phyloP scores from a whole-genome alignment of 192 early-diverging fungal genomes.

The Tieghemiomyces parasiticus region DNA sequence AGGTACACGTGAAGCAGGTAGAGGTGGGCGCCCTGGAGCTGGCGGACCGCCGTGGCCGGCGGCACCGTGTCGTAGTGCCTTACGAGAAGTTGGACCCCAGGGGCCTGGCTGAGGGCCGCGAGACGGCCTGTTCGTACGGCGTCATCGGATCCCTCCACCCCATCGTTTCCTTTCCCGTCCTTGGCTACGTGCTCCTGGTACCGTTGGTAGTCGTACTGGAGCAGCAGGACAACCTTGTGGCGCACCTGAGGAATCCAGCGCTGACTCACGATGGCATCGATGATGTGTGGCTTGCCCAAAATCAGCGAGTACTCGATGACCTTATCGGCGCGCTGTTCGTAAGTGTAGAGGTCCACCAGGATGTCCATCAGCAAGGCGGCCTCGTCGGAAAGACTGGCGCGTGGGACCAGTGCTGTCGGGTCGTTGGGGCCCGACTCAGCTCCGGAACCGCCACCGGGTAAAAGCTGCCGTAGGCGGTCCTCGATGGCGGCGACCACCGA shows the following conservation, averaged over 20 bases:
- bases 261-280: conserved; percentile 58
- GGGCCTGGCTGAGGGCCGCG: conserved; percentile 23
- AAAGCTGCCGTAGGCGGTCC: conserved; percentile 24
- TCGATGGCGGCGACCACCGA: conserved; percentile 67
- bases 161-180: conserved; percentile 4
- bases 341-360: conserved; percentile 58
- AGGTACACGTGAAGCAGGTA: conserved; percentile 76
- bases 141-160: no score
- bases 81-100: conserved; percentile 71
- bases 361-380: conserved; percentile 49
- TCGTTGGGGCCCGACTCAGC: background rate
- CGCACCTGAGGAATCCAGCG: conserved; percentile 69
- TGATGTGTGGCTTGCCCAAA: conserved; percentile 49
- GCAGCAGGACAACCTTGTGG: conserved; percentile 60
- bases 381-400: conserved; percentile 25
- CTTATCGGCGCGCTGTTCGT: conserved; percentile 54
- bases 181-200: conserved; percentile 20
- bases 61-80: conserved; percentile 72
- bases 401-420: background rate
- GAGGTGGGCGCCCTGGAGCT: conserved; percentile 34
- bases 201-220: conserved; percentile 55
- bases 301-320: conserved; percentile 70
- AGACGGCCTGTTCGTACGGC: conserved; percentile 15
- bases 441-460: background rate
- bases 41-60: conserved; percentile 45